Percentiles rank a stretch among this genome's conserved stretches.
Evolutionary conservation across 176 grass and related monocot genomes (phyloP).

Genomic region (Musa schizocarpa): DNA sequence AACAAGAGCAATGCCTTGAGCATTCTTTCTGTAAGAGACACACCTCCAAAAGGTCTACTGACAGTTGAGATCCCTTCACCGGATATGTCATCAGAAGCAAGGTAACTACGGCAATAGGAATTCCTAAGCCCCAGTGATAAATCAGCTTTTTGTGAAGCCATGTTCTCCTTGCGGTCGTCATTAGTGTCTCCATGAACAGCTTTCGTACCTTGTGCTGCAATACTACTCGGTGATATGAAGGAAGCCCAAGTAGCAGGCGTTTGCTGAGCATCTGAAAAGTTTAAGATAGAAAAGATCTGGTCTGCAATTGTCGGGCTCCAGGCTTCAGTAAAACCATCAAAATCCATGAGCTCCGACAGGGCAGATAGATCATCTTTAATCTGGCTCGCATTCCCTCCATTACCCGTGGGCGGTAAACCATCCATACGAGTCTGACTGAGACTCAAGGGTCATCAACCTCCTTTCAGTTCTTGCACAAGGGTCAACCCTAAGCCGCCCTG

Average conservation of each 20-base stretch:
- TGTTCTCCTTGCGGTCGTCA: conserved; percentile 10
- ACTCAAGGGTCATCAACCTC: not conserved
- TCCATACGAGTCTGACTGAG: conserved; percentile 1
- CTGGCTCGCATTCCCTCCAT: not conserved
- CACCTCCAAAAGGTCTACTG: conserved; percentile 8
- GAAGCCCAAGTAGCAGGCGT: conserved; percentile 7
- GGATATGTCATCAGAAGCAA: not conserved
- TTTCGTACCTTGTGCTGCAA: not conserved
- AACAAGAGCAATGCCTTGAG: conserved; percentile 39
- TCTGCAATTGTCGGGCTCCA: conserved; percentile 21
- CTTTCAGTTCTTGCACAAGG: not conserved
- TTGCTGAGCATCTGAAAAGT: conserved; percentile 1
- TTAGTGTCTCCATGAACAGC: not conserved
- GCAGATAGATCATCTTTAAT: conserved; percentile 22
- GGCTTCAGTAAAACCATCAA: conserved; percentile 31
- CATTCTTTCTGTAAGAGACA: conserved; percentile 43
- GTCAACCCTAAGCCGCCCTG: not conserved
- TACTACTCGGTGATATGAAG: not conserved
- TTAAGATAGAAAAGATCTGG: conserved; percentile 7
- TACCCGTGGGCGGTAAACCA: not conserved
- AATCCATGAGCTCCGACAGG: conserved; percentile 23
- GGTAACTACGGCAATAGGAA: not conserved
- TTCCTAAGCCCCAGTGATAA: not conserved
- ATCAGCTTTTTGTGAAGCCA: conserved; percentile 2
- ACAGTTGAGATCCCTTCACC: not conserved